phyloP scores from a whole-genome alignment of 768 basidiomycete species.

The Rhodotorula diobovata region DNA sequence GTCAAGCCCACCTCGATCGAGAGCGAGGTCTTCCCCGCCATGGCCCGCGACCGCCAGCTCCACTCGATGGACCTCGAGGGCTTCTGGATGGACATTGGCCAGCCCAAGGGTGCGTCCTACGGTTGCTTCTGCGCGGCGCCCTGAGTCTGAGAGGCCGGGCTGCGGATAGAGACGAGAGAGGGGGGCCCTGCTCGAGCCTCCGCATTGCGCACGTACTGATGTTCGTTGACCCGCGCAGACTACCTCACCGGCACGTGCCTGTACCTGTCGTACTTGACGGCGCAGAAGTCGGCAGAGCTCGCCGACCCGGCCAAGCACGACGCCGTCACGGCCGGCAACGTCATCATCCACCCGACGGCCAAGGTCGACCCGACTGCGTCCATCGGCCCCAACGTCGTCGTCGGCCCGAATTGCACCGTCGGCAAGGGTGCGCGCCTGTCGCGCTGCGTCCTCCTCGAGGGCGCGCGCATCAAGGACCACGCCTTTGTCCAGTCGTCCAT shows the following conservation, averaged over 20 bases:
- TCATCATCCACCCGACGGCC: slow-evolving; percentile 51
- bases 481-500: slow-evolving; percentile 53
- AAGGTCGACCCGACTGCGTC: slow-evolving; percentile 49
- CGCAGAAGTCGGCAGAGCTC: slow-evolving; percentile 42
- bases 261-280: slow-evolving; percentile 52
- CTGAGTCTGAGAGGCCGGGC: no score
- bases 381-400: slow-evolving; percentile 53
- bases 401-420: slow-evolving; percentile 52
- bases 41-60: slow-evolving; percentile 51
- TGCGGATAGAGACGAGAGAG: no score
- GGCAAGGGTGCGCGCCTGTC: slow-evolving; percentile 52
- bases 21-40: slow-evolving; percentile 53
- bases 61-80: slow-evolving; percentile 53
- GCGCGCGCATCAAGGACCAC: slow-evolving; percentile 52
- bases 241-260: slow-evolving; percentile 50
- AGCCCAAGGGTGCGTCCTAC: slow-evolving; percentile 48
- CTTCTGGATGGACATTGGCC: slow-evolving; percentile 55
- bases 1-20: slow-evolving; percentile 54
- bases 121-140: background rate
- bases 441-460: slow-evolving; percentile 52
- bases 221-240: slow-evolving; percentile 1
- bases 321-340: slow-evolving; percentile 52
- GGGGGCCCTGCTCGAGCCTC: background rate
- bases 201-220: background rate
- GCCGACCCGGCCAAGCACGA: slow-evolving; percentile 50